These are phyloP conservation scores for Hypoxylon sp. DNA, from an alignment of 2,329 filamentous ascomycete species.

Conservation along the genomic window DNA sequence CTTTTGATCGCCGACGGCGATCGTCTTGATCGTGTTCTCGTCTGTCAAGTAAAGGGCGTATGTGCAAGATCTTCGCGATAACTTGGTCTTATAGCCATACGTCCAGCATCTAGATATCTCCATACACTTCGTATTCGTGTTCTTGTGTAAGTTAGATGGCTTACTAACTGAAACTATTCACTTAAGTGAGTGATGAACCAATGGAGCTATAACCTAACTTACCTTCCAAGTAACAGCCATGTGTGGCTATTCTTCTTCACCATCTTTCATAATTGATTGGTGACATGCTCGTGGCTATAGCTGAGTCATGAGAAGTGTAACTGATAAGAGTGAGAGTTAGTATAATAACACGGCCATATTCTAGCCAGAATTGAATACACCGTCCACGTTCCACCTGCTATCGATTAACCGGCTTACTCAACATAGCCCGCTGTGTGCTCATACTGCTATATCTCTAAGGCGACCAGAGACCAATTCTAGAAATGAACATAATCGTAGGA, in stretches of 20 bases:
- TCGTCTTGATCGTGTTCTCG: not conserved
- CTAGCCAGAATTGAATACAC: not conserved
- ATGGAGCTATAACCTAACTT: not conserved
- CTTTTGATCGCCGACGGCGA: not conserved
- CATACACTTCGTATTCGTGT: conserved; percentile 20
- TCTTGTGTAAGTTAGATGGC: conserved; percentile 3
- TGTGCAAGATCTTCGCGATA: too few relatives aligned
- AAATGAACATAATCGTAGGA: not conserved
- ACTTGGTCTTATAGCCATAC: not conserved
- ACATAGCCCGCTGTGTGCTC: not conserved
- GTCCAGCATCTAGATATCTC: not conserved
- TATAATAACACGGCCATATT: not conserved
- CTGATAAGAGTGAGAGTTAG: not conserved
- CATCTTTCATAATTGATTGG: not conserved
- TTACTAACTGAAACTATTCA: not conserved
- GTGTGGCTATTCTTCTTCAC: not conserved
- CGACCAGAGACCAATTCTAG: not conserved
- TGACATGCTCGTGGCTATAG: not conserved
- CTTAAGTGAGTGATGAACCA: conserved; percentile 1
- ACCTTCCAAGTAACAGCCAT: too few relatives aligned
- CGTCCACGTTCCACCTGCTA: not conserved
- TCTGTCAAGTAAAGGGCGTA: too few relatives aligned
- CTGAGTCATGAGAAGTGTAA: not conserved
- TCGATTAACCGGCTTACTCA: not conserved
- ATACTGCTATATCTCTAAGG: not conserved